phyloP scores from a whole-genome alignment of 768 basidiomycete genomes.

The Serendipita sp. region DNA sequence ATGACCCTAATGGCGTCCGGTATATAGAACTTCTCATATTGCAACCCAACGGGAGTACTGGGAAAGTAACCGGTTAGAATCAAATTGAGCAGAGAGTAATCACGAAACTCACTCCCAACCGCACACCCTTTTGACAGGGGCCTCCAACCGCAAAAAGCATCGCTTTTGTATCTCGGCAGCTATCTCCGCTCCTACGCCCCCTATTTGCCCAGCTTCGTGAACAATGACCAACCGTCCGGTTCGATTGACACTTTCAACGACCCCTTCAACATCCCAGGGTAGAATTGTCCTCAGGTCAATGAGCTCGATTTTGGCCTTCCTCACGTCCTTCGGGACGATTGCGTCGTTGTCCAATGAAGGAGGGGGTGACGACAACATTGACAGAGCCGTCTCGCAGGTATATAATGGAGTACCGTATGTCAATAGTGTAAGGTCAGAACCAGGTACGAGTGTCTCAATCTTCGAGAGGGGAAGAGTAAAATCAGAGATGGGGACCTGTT shows the following conservation, averaged over 20 bases:
- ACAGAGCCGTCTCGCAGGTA: slow-evolving; percentile 71
- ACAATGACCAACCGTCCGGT: slow-evolving; percentile 79
- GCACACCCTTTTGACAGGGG: slow-evolving; percentile 71
- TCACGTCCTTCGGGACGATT: slow-evolving; percentile 47
- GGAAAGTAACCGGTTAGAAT: neutral
- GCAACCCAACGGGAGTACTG: slow-evolving; percentile 68
- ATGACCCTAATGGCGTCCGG: slow-evolving; percentile 73
- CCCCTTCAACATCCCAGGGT: slow-evolving; percentile 72
- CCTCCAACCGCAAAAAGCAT: slow-evolving; percentile 75
- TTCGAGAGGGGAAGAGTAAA: slow-evolving; percentile 67
- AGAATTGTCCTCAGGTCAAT: slow-evolving; percentile 82
- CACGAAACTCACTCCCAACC: slow-evolving; percentile 77
- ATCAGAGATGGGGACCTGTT: slow-evolving; percentile 84
- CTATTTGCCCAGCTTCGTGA: slow-evolving; percentile 80
- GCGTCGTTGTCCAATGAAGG: slow-evolving; percentile 30
- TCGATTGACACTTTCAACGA: slow-evolving; percentile 66
- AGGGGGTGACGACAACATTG: slow-evolving; percentile 52
- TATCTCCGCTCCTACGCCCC: slow-evolving; percentile 80
- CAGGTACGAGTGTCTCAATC: slow-evolving; percentile 58
- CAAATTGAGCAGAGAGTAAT: neutral
- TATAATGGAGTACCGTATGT: slow-evolving; percentile 92
- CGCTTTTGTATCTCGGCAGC: slow-evolving; percentile 79
- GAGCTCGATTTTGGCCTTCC: slow-evolving; percentile 62
- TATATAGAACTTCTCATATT: slow-evolving; percentile 84
- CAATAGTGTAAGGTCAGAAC: slow-evolving; percentile 74